Percentiles rank a stretch among this genome's conserved stretches.
Evolutionary conservation across 1,139 yeast species (phyloP).

Genomic region (Magnusiomyces paraingens): DNA sequence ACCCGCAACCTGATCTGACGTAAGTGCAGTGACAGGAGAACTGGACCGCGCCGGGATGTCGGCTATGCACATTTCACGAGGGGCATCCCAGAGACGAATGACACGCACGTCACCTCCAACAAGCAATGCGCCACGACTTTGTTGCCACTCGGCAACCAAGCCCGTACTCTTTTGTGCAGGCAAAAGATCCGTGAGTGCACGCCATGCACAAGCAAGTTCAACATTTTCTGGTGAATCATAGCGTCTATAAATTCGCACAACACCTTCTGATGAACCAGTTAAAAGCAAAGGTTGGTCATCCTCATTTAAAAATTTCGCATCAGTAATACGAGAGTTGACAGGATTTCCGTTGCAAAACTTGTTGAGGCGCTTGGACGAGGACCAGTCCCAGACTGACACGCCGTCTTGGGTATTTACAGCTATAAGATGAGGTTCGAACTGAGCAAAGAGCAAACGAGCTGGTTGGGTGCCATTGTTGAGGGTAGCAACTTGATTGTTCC

Average conservation of each 20-base stretch:
- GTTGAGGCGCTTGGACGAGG: constrained; percentile 46
- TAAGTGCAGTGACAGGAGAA: constrained; percentile 78
- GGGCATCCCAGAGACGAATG: constrained; percentile 94
- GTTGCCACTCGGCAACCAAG: constrained; percentile 92
- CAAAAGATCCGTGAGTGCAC: constrained; percentile 81
- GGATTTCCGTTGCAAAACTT: constrained; percentile 83
- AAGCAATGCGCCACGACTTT: constrained; percentile 80
- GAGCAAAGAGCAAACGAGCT: constrained; percentile 70
- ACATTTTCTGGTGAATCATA: constrained; percentile 53
- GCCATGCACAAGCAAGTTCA: constrained; percentile 81
- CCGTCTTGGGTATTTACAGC: constrained; percentile 82
- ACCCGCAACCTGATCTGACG: constrained; percentile 97
- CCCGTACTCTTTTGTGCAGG: constrained; percentile 69
- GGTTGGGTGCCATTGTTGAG: constrained; percentile 78
- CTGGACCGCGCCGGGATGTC: constrained; percentile 92
- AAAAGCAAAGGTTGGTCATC: constrained; percentile 81
- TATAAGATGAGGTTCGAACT: constrained; percentile 79
- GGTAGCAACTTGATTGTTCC: constrained; percentile 62
- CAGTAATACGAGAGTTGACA: constrained; percentile 81
- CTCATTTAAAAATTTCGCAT: constrained; percentile 78
- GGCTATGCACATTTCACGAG: constrained; percentile 75
- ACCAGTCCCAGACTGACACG: constrained; percentile 89
- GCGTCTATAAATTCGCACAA: constrained; percentile 74
- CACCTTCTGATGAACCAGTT: constrained; percentile 92
- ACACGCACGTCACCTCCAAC: constrained; percentile 95